These are phyloP conservation scores for Eucalyptus globulus DNA, from an alignment of 345 rosid genomes.

Conservation along the genomic window DNA sequence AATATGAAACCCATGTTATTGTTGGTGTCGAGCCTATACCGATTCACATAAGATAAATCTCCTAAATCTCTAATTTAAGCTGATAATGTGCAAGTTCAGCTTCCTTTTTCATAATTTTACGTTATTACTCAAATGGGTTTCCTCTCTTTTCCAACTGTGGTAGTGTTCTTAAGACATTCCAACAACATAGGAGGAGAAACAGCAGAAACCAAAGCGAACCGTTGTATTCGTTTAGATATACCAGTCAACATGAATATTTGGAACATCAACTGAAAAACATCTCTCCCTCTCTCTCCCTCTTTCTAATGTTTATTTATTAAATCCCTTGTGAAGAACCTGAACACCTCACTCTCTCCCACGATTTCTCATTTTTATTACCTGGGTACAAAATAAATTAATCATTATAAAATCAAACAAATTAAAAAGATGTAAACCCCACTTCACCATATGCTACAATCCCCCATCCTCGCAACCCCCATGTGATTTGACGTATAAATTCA, in stretches of 20 bases:
- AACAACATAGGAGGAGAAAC: not conserved
- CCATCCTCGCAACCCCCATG: not conserved
- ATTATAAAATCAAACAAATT: not conserved
- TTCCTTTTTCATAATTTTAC: not conserved
- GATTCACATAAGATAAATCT: not conserved
- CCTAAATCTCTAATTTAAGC: not conserved
- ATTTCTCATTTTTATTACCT: slow-evolving; percentile 3
- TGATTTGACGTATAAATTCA: slow-evolving; percentile 20
- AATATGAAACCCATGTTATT: not conserved
- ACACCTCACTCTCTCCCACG: not conserved
- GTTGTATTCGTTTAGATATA: not conserved
- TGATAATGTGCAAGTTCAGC: not conserved
- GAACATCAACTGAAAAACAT: not conserved
- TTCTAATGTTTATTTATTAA: not conserved
- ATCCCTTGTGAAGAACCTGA: not conserved
- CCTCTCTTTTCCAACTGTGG: not conserved
- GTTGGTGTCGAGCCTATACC: not conserved
- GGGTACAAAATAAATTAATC: slow-evolving; percentile 6
- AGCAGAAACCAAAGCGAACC: not conserved
- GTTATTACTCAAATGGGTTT: not conserved
- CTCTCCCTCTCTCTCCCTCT: not conserved
- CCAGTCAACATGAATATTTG: not conserved
- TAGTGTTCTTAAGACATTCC: not conserved
- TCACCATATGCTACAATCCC: slow-evolving; percentile 3
- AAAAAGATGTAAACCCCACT: slow-evolving; percentile 1